Percentiles rank a stretch among this genome's conserved stretches.
Evolutionary conservation across 441 rosid genomes (phyloP).

Genomic region (Pelargonium australe): DNA sequence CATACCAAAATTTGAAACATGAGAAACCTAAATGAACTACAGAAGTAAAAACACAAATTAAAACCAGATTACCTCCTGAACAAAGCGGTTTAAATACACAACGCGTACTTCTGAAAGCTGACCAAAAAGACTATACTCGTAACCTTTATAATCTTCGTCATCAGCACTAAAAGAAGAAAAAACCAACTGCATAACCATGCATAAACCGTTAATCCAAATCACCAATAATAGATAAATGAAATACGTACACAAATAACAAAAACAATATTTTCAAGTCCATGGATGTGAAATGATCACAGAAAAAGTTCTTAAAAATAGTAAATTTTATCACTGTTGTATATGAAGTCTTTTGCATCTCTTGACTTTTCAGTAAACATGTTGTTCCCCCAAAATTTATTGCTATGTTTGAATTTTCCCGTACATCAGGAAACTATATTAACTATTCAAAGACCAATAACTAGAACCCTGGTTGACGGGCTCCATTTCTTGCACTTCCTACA

Average conservation of each 20-base stretch:
- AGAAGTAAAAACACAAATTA: conserved; percentile 17
- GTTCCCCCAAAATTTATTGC: background rate
- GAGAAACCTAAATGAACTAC: conserved; percentile 29
- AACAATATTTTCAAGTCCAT: background rate
- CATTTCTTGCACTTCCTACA: background rate
- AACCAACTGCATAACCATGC: conserved; percentile 50
- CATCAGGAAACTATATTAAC: background rate
- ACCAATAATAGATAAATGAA: background rate
- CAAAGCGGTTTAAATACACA: conserved; percentile 92
- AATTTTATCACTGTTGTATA: background rate
- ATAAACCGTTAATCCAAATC: background rate
- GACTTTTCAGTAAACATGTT: background rate
- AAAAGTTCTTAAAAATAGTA: background rate
- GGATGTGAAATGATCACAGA: background rate
- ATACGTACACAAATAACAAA: background rate
- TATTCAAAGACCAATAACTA: background rate
- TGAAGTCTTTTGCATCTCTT: background rate
- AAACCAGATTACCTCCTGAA: conserved; percentile 75
- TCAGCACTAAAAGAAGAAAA: conserved; percentile 79
- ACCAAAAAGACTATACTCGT: conserved; percentile 80
- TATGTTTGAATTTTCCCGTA: background rate
- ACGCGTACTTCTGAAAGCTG: conserved; percentile 97
- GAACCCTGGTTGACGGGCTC: background rate
- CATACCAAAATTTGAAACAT: conserved; percentile 28
- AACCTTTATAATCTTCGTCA: conserved; percentile 90